phyloP scores from a whole-genome alignment of 1,284 basidiomycete genomes.

The Flammula alnicola region DNA sequence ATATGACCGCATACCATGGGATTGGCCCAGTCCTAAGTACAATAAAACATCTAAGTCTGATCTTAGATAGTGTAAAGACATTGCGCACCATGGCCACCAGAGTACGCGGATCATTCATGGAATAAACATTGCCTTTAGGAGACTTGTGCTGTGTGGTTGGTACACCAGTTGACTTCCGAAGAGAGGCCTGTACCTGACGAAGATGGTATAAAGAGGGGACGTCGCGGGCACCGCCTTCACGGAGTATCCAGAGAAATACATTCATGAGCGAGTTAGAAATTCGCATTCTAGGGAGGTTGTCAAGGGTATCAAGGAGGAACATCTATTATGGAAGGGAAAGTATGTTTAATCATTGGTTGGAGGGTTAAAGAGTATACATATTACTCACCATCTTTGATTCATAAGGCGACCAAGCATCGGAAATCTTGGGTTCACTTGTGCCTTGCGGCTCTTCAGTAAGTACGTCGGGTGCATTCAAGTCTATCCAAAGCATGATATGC shows the following conservation, averaged over 20 bases:
- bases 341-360: neutral
- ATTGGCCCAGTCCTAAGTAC: conserved; percentile 32
- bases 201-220: conserved; percentile 27
- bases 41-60: conserved; percentile 14
- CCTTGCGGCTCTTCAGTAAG: conserved; percentile 2
- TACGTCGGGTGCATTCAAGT: conserved; percentile 8
- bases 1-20: conserved; percentile 25
- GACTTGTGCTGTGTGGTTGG: conserved; percentile 23
- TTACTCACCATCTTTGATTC: conserved; percentile 17
- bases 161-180: conserved; percentile 21
- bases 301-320: conserved; percentile 24
- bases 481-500: conserved; percentile 1
- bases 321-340: conserved; percentile 11
- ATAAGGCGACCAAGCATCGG: conserved; percentile 21
- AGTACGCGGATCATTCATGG: conserved; percentile 25
- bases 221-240: conserved; percentile 24
- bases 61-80: neutral
- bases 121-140: conserved; percentile 31
- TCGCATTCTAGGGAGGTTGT: conserved; percentile 23
- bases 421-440: neutral
- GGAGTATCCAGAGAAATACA: conserved; percentile 32
- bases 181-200: conserved; percentile 26
- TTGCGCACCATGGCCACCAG: conserved; percentile 27
- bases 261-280: conserved; percentile 31
- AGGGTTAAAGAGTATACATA: conserved; percentile 4